Conservation (phyloP, 2,329 filamentous ascomycete species). For the Talaromyces rugulosus region DNA sequence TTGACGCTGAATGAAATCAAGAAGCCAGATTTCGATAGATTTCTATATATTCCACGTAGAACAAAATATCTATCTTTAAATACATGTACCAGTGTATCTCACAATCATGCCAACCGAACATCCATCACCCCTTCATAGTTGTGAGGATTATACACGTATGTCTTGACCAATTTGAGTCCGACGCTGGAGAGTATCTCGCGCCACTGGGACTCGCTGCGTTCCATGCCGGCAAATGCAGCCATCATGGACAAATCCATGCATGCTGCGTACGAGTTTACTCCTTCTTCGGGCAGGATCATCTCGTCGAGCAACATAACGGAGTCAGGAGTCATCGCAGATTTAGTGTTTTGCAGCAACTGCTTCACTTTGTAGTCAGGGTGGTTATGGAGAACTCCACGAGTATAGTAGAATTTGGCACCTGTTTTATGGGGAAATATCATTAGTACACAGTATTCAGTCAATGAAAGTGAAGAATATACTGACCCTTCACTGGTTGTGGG, state of each 20-base stretch:
- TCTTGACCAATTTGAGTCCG: not conserved
- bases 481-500: conserved; percentile 1
- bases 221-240: conserved; percentile 24
- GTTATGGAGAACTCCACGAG: not conserved
- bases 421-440: not conserved
- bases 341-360: not conserved
- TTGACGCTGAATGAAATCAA: not conserved
- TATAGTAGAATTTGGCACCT: conserved; percentile 7
- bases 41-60: not conserved
- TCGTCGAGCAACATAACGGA: conserved; percentile 42
- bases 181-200: not conserved
- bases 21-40: not conserved
- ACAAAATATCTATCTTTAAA: not conserved
- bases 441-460: not conserved
- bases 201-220: conserved; percentile 34
- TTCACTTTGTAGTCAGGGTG: not conserved
- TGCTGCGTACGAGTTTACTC: conserved; percentile 24
- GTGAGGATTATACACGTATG: not conserved
- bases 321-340: conserved; percentile 10
- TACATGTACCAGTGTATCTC: not conserved
- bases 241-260: conserved; percentile 36
- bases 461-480: not conserved
- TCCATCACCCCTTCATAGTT: not conserved
- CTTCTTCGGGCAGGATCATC: conserved; percentile 31
- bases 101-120: not conserved